A percentile compares a stretch with the other conserved stretches of the same genome.
These are phyloP conservation scores for Brettanomyces nanus DNA, from an alignment of 805 yeast genomes.

Conservation along the genomic window DNA sequence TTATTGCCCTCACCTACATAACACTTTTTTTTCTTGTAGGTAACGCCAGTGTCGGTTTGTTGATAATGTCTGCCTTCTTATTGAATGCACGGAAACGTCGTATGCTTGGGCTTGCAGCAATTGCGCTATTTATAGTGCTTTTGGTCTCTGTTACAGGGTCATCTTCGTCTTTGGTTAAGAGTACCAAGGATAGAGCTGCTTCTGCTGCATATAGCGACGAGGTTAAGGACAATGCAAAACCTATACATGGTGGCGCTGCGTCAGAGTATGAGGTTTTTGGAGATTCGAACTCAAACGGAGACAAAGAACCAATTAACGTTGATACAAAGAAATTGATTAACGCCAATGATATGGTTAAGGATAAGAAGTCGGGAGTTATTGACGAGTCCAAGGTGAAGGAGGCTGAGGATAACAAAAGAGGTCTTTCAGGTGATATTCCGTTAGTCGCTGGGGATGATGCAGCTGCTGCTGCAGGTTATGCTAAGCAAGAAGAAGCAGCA, in stretches of 20 bases:
- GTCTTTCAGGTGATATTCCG: constrained; percentile 6
- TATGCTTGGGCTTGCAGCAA: constrained; percentile 33
- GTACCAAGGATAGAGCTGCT: too few relatives aligned
- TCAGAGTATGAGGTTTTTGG: background rate
- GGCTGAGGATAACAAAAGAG: constrained; percentile 24
- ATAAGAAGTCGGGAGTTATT: constrained; percentile 26
- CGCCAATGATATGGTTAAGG: constrained; percentile 23
- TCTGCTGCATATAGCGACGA: too few relatives aligned
- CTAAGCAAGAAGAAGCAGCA: background rate
- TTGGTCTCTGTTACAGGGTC: constrained; percentile 23
- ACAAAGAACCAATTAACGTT: background rate
- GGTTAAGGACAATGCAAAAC: too few relatives aligned
- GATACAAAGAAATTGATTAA: constrained; percentile 16
- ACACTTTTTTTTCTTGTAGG: too few relatives aligned
- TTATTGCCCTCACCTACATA: too few relatives aligned
- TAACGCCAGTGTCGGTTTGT: too few relatives aligned
- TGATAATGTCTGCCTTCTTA: background rate
- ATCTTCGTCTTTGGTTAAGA: too few relatives aligned
- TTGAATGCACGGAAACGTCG: constrained; percentile 28
- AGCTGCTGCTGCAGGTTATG: constrained; percentile 4
- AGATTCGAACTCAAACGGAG: background rate
- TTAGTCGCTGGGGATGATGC: constrained; percentile 11
- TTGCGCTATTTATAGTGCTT: constrained; percentile 29
- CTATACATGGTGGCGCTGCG: too few relatives aligned
- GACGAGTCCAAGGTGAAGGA: constrained; percentile 34